Evolutionary conservation across 805 yeast genomes (phyloP), one percentile per base, ranked within the genome.

Genomic region (Saccharomycopsis fibuligera): DNA sequence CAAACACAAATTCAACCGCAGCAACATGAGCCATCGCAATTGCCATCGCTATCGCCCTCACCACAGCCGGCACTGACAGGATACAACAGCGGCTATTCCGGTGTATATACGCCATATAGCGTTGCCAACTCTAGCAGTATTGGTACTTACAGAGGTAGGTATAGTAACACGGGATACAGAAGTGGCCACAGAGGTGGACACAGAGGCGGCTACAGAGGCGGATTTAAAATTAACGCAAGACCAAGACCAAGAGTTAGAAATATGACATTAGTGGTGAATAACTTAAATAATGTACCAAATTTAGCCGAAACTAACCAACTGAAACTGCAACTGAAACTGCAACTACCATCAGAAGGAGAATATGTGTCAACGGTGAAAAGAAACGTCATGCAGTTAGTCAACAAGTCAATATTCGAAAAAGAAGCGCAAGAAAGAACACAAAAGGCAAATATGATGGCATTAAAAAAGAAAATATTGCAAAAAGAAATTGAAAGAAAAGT

Each of bases 301-400:
- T n/a, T n/a, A n/a, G n/a, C n/a, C n/a, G n/a, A n/a, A 21, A 21
- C 24, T 9, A 6, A 10, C 25, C 25, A 16, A 16, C 27, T 10
- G 6, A 21, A 9, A 22, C 41, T 10, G 37, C 37, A 10, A n/a
- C 6, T 6, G 19, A 6, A 16, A 35, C 33, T n/a, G 42, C 46
- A 56, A 59, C 5, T 12, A 19, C 12, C 46, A 38, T 12, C 25
- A 24, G 49, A 19, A 14, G 41, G 14, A 10, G 16, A 23, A 19
- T 38, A 25, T 14, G 31, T 23, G 33, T 14, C 30, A 10, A 38
- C 42, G 8, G 37, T 33, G 14, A 29, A 31, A 1, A 57, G 61
- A 31, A 65, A 68, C 25, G 71, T 73, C 3, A 59, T 66, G 62
- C 60, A 69, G 14, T 56, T 73, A n/a, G 68, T 70, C 2, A 71